Percentiles rank a stretch among this genome's conserved stretches.
phyloP scores from a whole-genome alignment of 2,329 filamentous ascomycete species.

The Gaeumannomyces tritici region DNA sequence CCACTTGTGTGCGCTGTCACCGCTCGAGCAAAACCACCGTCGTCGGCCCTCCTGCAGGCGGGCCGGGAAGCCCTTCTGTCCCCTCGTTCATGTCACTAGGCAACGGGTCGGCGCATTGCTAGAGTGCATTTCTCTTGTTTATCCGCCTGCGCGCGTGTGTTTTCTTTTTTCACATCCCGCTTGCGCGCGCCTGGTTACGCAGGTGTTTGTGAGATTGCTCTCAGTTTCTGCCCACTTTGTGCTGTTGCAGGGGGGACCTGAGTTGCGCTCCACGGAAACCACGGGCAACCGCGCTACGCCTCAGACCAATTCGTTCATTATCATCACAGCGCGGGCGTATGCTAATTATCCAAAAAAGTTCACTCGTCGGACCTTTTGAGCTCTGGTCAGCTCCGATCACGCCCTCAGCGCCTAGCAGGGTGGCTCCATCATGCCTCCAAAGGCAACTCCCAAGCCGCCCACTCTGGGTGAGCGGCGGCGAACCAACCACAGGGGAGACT shows the following conservation, averaged over 20 bases:
- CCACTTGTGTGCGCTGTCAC: not conserved
- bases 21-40: not conserved
- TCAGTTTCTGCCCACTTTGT: not conserved
- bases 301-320: not conserved
- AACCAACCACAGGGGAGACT: not conserved
- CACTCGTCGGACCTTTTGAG: not conserved
- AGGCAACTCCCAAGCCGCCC: not conserved
- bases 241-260: not conserved
- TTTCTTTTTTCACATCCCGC: not conserved
- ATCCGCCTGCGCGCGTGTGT: not conserved
- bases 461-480: not conserved
- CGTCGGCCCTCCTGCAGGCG: not conserved
- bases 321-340: not conserved
- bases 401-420: not conserved
- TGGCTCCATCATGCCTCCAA: conserved; percentile 2
- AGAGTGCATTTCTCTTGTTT: not conserved
- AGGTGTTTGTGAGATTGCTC: not conserved
- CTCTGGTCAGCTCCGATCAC: not conserved
- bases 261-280: not conserved
- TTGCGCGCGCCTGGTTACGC: too few species aligned
- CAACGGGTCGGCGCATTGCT: not conserved
- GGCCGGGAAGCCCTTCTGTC: not conserved
- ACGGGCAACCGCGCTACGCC: not conserved
- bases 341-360: not conserved
- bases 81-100: not conserved